Evolutionary conservation across 192 early-diverging fungal species (phyloP).

Genomic region (Cladochytrium replicatum): DNA sequence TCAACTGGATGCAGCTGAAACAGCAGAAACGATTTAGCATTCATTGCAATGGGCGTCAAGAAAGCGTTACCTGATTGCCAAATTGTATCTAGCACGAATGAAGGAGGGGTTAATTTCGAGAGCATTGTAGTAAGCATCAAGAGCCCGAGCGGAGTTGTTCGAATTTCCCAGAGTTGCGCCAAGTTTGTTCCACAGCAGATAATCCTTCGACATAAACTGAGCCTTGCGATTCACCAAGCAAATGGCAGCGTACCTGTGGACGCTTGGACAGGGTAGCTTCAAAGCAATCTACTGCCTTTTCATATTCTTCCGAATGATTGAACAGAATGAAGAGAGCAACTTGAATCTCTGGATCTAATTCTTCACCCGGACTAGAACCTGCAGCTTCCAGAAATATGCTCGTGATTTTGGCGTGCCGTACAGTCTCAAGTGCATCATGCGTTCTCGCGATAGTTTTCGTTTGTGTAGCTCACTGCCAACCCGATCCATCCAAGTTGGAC

Average conservation of each 20-base stretch:
- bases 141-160: slow-evolving; percentile 62
- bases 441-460: slow-evolving; percentile 75
- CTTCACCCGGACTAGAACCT: slow-evolving; percentile 41
- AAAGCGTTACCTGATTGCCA: too few species aligned
- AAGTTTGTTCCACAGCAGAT: slow-evolving; percentile 92
- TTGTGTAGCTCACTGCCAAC: slow-evolving; percentile 87
- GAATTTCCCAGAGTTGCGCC: slow-evolving; percentile 94
- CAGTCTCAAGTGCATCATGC: slow-evolving; percentile 75
- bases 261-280: slow-evolving; percentile 72
- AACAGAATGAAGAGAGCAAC: slow-evolving; percentile 89
- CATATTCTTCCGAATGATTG: slow-evolving; percentile 85
- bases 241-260: slow-evolving; percentile 42
- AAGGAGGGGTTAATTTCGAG: slow-evolving; percentile 90
- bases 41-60: too few species aligned
- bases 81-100: slow-evolving; percentile 92
- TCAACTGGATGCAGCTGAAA: slow-evolving; percentile 80
- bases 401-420: slow-evolving; percentile 61
- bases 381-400: slow-evolving; percentile 73
- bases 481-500: slow-evolving; percentile 66
- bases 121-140: slow-evolving; percentile 89
- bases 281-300: slow-evolving; percentile 97
- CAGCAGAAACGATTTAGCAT: too few species aligned
- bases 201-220: slow-evolving; percentile 48
- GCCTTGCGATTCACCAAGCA: slow-evolving; percentile 3
- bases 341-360: slow-evolving; percentile 87